Evolutionary conservation across 2,329 filamentous ascomycete genomes (phyloP).

Genomic region (Penicillium sp.): DNA sequence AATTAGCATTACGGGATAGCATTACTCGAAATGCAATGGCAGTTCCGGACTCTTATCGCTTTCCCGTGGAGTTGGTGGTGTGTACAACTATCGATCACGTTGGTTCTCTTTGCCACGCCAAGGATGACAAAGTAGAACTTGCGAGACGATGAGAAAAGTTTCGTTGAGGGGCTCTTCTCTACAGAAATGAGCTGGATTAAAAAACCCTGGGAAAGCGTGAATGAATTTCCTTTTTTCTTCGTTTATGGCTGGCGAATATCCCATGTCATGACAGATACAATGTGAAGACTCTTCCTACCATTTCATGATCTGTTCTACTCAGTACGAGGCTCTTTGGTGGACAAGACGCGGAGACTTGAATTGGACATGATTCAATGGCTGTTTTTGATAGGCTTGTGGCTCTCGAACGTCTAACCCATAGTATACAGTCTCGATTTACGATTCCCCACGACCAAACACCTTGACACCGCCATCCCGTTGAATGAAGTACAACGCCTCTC

Average conservation of each 20-base stretch:
- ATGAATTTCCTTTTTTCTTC: slow-evolving; percentile 40
- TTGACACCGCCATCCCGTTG: slow-evolving; percentile 73
- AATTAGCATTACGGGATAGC: slow-evolving; percentile 36
- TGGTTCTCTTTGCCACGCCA: slow-evolving; percentile 29
- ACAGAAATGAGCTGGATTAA: slow-evolving; percentile 25
- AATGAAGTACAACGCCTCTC: slow-evolving; percentile 78
- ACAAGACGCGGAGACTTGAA: background rate
- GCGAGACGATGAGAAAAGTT: slow-evolving; percentile 28
- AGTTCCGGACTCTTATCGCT: slow-evolving; percentile 33
- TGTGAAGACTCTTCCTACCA: slow-evolving; percentile 36
- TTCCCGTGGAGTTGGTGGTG: slow-evolving; percentile 39
- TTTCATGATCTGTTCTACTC: slow-evolving; percentile 10
- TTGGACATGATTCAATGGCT: background rate
- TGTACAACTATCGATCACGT: slow-evolving; percentile 31
- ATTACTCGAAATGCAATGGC: slow-evolving; percentile 34
- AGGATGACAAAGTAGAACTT: slow-evolving; percentile 18
- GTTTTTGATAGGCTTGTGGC: background rate
- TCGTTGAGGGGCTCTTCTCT: slow-evolving; percentile 26
- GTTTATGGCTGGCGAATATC: slow-evolving; percentile 40
- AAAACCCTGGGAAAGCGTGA: slow-evolving; percentile 32
- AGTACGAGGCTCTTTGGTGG: background rate
- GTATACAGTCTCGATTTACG: slow-evolving; percentile 18
- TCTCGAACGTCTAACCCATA: slow-evolving; percentile 1
- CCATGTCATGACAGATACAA: slow-evolving; percentile 37
- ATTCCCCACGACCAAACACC: slow-evolving; percentile 80